Percentiles rank a stretch among this genome's conserved stretches.
phyloP scores from a whole-genome alignment of 2,329 filamentous ascomycete species.

The Sphaerulina vaccinii region DNA sequence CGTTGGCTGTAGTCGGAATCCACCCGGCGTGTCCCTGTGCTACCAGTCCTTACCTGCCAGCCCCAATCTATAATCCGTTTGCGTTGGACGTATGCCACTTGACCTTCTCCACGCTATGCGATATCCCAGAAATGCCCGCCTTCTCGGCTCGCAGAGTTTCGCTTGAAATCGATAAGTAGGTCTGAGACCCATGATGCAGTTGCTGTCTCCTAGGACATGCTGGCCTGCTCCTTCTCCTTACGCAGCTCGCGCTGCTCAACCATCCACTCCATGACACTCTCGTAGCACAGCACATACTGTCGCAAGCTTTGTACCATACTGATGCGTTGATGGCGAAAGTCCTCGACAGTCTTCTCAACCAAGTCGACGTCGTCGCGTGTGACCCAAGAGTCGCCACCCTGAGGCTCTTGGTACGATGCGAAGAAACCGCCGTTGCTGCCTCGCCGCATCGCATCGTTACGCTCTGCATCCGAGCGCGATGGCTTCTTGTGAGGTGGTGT shows the following conservation, averaged over 20 bases:
- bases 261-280: conserved; percentile 89
- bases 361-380: conserved; percentile 70
- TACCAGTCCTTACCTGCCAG: neutral
- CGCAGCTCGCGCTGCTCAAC: conserved; percentile 42
- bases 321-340: conserved; percentile 81
- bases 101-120: neutral
- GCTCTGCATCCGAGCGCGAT: neutral
- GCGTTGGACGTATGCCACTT: too few relatives aligned
- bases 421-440: conserved; percentile 30
- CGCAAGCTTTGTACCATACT: conserved; percentile 96
- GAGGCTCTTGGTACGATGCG: conserved; percentile 26
- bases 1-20: too few relatives aligned
- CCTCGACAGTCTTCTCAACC: conserved; percentile 82
- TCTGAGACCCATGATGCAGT: neutral
- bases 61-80: neutral
- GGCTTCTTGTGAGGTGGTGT: conserved; percentile 8
- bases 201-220: neutral
- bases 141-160: neutral
- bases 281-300: conserved; percentile 95
- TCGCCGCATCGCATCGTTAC: neutral
- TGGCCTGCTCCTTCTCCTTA: conserved; percentile 4
- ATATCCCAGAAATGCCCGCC: neutral
- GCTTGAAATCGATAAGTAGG: neutral
- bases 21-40: too few relatives aligned
- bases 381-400: conserved; percentile 60